Evolutionary conservation across 495 filamentous ascomycete species (phyloP), one percentile per base, ranked within the genome.

Genomic region (Aspergillus sclerotioniger): DNA sequence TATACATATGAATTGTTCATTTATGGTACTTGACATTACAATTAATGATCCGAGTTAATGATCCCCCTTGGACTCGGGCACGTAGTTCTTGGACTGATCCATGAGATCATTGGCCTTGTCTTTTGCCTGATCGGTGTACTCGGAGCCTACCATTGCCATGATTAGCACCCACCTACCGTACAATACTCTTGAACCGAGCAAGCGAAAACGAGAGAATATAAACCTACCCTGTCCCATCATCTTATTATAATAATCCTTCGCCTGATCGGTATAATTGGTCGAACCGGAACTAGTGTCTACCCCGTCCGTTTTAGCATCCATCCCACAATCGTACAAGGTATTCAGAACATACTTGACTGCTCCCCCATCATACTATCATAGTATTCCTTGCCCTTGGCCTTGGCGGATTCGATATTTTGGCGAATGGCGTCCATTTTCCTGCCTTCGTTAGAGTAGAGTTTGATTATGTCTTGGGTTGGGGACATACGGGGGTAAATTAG

Each of bases 1-100:
- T 37, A 44, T 37, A 28, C 17, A 29, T 47, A 52, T 25, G 50
- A 51, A 46, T 46, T n/a, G n/a, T n/a, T 21, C 48, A 57, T 57
- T 48, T 29, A 37, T 21, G 7, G 44, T 17, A 17, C 20, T 46
- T 13, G 6, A 9, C n/a, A n/a, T n/a, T n/a, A n/a, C n/a, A n/a
- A n/a, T n/a, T n/a, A n/a, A n/a, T n/a, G n/a, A n/a, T n/a, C n/a
- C n/a, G n/a, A n/a, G n/a, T 46, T 20, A 8, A n/a, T 50, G 17
- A 50, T 50, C 25, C 0, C 15, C 47, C 25, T 32, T 31, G 0
- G 47, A 25, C 25, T 50, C 47, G 3, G 47, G 31, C 15, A 50
- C 4, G 12, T 28, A 8, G 13, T 50, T 25, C 47, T 31, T n/a
- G 3, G 47, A 8, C 25, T n/a, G 17, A 15, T 50, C 16, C 47